These are phyloP conservation scores for Suillus decipiens DNA, from an alignment of 768 basidiomycete genomes.

Conservation along the genomic window DNA sequence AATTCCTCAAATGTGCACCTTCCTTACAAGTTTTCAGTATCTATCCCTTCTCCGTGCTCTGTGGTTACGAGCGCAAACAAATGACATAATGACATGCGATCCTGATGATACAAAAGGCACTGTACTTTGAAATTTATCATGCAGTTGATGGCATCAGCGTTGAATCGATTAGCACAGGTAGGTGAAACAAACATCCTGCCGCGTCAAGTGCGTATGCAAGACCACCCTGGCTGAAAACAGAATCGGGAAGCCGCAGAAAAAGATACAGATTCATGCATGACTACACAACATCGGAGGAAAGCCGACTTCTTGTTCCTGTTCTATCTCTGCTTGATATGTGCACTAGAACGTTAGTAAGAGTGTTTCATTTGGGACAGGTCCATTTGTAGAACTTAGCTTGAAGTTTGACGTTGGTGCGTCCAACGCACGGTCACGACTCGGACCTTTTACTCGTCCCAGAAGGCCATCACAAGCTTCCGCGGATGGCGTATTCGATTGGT, in stretches of 20 bases:
- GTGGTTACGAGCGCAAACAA: not conserved
- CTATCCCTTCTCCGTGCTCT: not conserved
- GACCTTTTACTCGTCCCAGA: no score
- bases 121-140: not conserved
- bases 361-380: no score
- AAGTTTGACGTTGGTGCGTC: no score
- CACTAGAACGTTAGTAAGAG: not conserved
- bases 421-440: no score
- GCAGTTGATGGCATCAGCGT: not conserved
- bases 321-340: not conserved
- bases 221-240: not conserved
- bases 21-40: not conserved
- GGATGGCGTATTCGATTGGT: no score
- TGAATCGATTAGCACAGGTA: not conserved
- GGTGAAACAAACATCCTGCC: not conserved
- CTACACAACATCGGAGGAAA: not conserved
- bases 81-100: not conserved
- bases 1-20: not conserved
- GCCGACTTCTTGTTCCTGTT: not conserved
- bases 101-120: not conserved
- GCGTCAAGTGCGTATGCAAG: not conserved
- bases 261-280: not conserved
- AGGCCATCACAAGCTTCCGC: no score
- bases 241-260: not conserved
- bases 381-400: no score